These are phyloP conservation scores for Xerophyta viscosa DNA, from an alignment of 106 monocot species.

Conservation along the genomic window DNA sequence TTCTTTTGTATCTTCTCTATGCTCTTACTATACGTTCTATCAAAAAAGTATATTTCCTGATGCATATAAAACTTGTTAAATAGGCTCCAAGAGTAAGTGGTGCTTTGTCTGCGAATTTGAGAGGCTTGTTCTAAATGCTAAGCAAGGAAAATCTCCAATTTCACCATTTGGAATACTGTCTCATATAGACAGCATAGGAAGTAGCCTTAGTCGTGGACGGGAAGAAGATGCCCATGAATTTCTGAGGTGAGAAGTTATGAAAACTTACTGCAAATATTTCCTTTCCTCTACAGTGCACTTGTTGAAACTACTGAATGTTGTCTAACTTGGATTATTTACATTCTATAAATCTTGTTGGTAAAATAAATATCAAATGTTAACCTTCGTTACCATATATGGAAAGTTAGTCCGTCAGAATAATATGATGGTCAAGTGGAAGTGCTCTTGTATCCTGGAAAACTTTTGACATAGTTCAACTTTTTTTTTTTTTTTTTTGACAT, in stretches of 20 bases:
- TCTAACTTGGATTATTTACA: no score
- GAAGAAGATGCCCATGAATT: slow-evolving; percentile 99
- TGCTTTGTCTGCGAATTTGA: slow-evolving; percentile 85
- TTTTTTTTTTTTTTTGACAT: no score
- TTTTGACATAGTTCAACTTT: no score
- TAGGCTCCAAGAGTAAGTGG: slow-evolving; percentile 57
- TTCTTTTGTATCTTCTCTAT: background rate
- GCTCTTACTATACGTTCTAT: background rate
- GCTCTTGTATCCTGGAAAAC: no score
- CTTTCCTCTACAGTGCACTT: no score
- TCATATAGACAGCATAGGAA: slow-evolving; percentile 52
- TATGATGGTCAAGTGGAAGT: no score
- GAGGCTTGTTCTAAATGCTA: slow-evolving; percentile 44
- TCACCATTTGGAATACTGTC: slow-evolving; percentile 71
- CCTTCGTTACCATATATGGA: no score
- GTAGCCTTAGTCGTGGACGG: slow-evolving; percentile 64
- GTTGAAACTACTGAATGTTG: no score
- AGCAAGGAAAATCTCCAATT: slow-evolving; percentile 51
- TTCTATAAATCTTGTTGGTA: no score
- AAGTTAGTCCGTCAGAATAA: no score
- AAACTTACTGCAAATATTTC: no score
- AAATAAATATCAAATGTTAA: no score
- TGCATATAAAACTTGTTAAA: slow-evolving; percentile 7
- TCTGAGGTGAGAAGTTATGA: slow-evolving; percentile 66
- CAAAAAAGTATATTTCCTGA: slow-evolving; percentile 1